These are phyloP conservation scores for Eucalyptus sp. DNA, from an alignment of 345 rosid genomes.

Conservation along the genomic window DNA sequence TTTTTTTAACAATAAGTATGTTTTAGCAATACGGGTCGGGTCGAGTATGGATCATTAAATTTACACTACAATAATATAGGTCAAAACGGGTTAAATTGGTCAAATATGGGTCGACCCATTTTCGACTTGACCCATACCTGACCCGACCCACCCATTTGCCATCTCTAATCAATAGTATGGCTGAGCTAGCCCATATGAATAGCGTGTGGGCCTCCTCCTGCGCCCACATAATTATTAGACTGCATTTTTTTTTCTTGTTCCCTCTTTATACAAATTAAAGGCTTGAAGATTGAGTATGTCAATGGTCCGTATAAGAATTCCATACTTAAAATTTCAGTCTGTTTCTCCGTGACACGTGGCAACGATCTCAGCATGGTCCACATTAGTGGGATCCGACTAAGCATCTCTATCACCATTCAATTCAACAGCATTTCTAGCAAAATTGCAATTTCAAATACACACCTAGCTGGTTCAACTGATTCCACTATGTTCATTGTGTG, in stretches of 20 bases:
- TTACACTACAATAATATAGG: too few species aligned
- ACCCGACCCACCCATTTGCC: too few species aligned
- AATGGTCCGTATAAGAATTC: background rate
- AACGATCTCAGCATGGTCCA: background rate
- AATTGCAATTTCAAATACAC: too few species aligned
- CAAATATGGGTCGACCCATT: too few species aligned
- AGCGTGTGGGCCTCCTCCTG: background rate
- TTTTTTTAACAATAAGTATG: too few species aligned
- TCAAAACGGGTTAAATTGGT: too few species aligned
- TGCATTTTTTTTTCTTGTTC: background rate
- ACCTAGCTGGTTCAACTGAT: background rate
- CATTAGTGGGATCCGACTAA: background rate
- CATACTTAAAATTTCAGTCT: conserved; percentile 4
- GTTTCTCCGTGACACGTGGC: conserved; percentile 11
- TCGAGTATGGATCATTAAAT: too few species aligned
- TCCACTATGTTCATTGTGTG: background rate
- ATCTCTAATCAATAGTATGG: background rate
- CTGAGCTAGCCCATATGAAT: background rate
- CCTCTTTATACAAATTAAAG: background rate
- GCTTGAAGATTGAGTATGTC: background rate
- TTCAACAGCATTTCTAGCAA: background rate
- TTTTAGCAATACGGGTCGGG: too few species aligned
- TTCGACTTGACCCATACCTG: too few species aligned
- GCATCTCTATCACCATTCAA: background rate
- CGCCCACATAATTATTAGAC: background rate